Conservation (phyloP, 805 yeast genomes). For the Hanseniaspora clermontiae region DNA sequence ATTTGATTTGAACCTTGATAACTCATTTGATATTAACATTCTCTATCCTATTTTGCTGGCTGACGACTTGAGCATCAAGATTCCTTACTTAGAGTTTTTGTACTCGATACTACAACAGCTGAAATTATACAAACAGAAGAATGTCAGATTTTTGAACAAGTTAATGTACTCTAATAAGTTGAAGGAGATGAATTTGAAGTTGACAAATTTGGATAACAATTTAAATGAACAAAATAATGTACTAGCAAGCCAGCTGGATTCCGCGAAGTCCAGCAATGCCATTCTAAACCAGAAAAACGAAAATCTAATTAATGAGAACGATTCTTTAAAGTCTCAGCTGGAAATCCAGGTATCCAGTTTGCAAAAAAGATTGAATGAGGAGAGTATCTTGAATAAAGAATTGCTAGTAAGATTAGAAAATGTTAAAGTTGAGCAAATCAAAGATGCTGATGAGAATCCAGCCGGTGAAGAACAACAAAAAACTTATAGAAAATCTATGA, state of each 20-base stretch:
- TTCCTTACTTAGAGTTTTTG: constrained; percentile 81
- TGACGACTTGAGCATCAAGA: constrained; percentile 74
- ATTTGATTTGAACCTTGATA: constrained; percentile 41
- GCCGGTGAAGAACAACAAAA: background rate
- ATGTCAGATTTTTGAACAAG: background rate
- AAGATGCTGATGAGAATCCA: background rate
- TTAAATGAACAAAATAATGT: background rate
- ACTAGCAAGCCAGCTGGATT: background rate
- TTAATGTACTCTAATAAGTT: constrained; percentile 13
- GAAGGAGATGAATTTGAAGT: constrained; percentile 21
- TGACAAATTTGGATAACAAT: background rate
- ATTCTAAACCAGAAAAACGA: constrained; percentile 12
- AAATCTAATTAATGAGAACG: constrained; percentile 11
- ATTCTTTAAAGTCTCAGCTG: constrained; percentile 12
- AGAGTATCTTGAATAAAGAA: background rate
- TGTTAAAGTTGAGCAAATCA: too few species aligned
- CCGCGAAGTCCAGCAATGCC: background rate
- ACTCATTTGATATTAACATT: constrained; percentile 51
- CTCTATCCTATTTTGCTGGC: constrained; percentile 80
- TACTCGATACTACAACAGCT: constrained; percentile 66
- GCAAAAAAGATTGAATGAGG: constrained; percentile 8
- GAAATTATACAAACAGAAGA: constrained; percentile 35
- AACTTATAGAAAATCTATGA: background rate
- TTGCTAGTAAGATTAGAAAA: background rate
- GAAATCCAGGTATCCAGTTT: constrained; percentile 2